These are phyloP conservation scores for Lentinula aciculospora DNA, from an alignment of 768 basidiomycete genomes.

Conservation along the genomic window DNA sequence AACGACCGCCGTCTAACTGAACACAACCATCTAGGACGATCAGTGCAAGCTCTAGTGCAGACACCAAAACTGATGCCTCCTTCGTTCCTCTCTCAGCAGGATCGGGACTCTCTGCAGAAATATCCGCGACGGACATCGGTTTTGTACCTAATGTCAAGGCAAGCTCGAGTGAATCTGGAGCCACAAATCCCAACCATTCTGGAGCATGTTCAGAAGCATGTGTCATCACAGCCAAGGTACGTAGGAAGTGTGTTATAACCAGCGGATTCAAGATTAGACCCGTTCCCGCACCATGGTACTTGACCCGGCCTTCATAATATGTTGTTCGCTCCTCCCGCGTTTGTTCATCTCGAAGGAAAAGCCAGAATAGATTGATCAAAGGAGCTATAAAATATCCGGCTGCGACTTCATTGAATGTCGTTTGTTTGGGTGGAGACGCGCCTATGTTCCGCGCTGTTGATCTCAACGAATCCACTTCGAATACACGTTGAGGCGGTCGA, in stretches of 20 bases:
- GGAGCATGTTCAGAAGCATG: conserved; percentile 79
- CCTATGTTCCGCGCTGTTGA: conserved; percentile 3
- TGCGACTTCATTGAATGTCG: conserved; percentile 64
- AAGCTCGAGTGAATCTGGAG: conserved; percentile 78
- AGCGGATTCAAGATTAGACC: conserved; percentile 79
- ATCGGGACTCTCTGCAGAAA: conserved; percentile 26
- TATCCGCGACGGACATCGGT: conserved; percentile 43
- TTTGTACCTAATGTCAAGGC: conserved; percentile 74
- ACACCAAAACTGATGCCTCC: conserved; percentile 69
- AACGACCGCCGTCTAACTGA: conserved; percentile 72
- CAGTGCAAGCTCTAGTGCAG: conserved; percentile 74
- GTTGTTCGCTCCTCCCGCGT: conserved; percentile 67
- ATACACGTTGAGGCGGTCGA: conserved; percentile 38
- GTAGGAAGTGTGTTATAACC: conserved; percentile 69
- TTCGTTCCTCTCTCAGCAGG: conserved; percentile 29
- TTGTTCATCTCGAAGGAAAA: conserved; percentile 84
- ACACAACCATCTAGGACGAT: conserved; percentile 69
- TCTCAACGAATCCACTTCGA: conserved; percentile 27
- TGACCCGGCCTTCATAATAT: conserved; percentile 42
- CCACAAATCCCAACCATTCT: conserved; percentile 76
- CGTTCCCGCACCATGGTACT: conserved; percentile 71
- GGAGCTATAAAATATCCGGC: conserved; percentile 88
- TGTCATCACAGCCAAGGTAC: conserved; percentile 71
- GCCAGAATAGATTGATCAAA: conserved; percentile 91
- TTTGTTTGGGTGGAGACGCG: conserved; percentile 13